phyloP scores from a whole-genome alignment of 2,329 filamentous ascomycete genomes.

The Coniella vitis region DNA sequence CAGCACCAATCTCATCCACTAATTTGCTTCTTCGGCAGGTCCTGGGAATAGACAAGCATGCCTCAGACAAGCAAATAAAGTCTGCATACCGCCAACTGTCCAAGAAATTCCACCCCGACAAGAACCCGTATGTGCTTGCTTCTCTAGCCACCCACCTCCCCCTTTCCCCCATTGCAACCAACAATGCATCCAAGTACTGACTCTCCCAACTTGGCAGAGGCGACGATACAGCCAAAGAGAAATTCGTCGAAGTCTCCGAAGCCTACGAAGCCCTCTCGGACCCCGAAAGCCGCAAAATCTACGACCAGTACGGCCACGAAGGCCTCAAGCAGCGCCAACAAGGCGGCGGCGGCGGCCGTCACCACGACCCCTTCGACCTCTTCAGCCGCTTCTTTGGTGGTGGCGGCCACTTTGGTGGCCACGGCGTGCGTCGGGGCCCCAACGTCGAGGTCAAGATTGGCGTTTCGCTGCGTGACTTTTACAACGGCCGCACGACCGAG shows the following conservation, averaged over 20 bases:
- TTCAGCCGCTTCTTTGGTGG: slow-evolving; percentile 97
- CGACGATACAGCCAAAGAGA: slow-evolving; percentile 73
- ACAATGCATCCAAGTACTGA: slow-evolving; percentile 4
- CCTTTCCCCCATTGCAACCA: slow-evolving; percentile 1
- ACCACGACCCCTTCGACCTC: slow-evolving; percentile 88
- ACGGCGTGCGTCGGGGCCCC: slow-evolving; percentile 67
- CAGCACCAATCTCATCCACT: neutral
- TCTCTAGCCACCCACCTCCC: no score
- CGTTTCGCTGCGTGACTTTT: slow-evolving; percentile 82
- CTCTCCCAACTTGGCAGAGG: slow-evolving; percentile 42
- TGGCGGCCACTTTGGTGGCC: slow-evolving; percentile 72
- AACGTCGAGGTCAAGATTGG: slow-evolving; percentile 82
- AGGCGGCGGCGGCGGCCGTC: slow-evolving; percentile 52
- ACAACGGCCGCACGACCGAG: slow-evolving; percentile 79
- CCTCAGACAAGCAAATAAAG: slow-evolving; percentile 84
- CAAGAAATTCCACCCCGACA: slow-evolving; percentile 96
- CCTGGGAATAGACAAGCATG: slow-evolving; percentile 71
- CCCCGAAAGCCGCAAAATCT: slow-evolving; percentile 73
- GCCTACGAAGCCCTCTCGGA: slow-evolving; percentile 90
- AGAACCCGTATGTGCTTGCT: slow-evolving; percentile 78
- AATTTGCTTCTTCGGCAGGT: slow-evolving; percentile 42
- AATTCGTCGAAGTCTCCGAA: slow-evolving; percentile 90
- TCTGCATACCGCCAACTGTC: slow-evolving; percentile 84
- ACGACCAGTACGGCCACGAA: slow-evolving; percentile 91
- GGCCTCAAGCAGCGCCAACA: slow-evolving; percentile 77